Evolutionary conservation across 2,329 filamentous ascomycete genomes (phyloP).

Genomic region (Grosmannia clavigera): DNA sequence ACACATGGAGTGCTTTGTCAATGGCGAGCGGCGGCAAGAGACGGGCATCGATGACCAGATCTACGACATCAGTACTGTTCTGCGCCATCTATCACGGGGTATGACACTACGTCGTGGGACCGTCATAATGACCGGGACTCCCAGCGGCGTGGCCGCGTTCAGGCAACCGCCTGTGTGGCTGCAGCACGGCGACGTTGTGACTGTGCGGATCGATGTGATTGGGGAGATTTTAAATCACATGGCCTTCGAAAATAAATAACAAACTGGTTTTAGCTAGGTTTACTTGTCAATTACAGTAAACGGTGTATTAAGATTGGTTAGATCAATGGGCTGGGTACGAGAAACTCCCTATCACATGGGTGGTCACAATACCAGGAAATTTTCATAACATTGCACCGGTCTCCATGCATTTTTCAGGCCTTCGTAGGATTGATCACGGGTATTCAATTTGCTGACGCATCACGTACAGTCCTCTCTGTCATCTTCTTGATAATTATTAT

Average conservation of each 20-base stretch:
- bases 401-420: too few relatives aligned
- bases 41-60: conserved; percentile 30
- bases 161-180: conserved; percentile 20
- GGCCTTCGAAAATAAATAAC: background rate
- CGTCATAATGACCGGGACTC: conserved; percentile 31
- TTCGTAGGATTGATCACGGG: too few relatives aligned
- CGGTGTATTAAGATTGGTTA: too few relatives aligned
- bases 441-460: too few relatives aligned
- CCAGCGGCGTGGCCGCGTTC: conserved; percentile 21
- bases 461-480: too few relatives aligned
- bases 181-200: conserved; percentile 22
- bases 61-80: conserved; percentile 25
- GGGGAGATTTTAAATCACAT: conserved; percentile 17
- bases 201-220: conserved; percentile 21
- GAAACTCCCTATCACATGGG: too few relatives aligned
- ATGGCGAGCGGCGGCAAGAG: conserved; percentile 31
- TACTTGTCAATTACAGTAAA: too few relatives aligned
- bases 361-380: too few relatives aligned
- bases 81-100: conserved; percentile 26
- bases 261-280: too few relatives aligned
- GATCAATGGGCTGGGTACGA: too few relatives aligned
- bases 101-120: conserved; percentile 31
- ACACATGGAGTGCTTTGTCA: conserved; percentile 25
- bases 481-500: too few relatives aligned
- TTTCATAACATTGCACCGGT: too few relatives aligned